Base-by-base conservation (phyloP, 2,329 filamentous ascomycete genomes). In the Pseudogymnoascus sp. region DNA sequence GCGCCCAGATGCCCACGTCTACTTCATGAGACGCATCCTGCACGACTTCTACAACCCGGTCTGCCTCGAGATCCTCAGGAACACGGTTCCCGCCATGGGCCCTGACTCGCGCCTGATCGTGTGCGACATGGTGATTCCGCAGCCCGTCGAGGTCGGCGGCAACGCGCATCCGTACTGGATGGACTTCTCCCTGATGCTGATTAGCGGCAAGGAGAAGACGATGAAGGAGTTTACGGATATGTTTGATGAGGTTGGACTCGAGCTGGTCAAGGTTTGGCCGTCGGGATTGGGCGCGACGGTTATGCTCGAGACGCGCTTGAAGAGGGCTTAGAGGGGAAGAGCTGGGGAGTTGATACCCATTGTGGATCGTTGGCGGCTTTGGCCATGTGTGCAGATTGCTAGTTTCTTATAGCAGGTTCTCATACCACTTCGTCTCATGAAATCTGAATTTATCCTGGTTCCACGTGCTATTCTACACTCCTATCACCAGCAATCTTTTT, bases 41-140 rank as follows among this genome's bases (percentile, higher is more conserved):
- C 71, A 73, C 57, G 69, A 73, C 52, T 73, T 68, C 67, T 66
- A 68, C 0, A 69, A 73, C 58, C 64, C 62, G 26, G 65, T 68
- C 18, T 69, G 68, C 7, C 48, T 65, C 5, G 60, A 61, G 9
- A 73, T 73, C 19, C 59, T 74, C 12, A 59, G 58, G 28, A 63
- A 68, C 18, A 61, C 67, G 6, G 62, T 62, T 2, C 61, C 61
- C 35, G 65, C 65, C 7, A 70, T 73, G 67, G 66, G 60, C 8
- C 66, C 62, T 58, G 64, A 70, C 60, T 70, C 71, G 2, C 69
- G 70, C 1, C 63, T 72, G 2, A 65, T 74, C 12, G 64, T 74
- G 19, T 72, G 70, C 58, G 71, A 74, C 45, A 69, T 71, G 62
- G 48, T 74, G 8, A 63, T 73, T 15, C 72, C 72, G 0, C 69